Percentiles rank a stretch among this genome's conserved stretches.
Conservation (phyloP, 208 protist species). For the Acanthamoeba pearcei region DNA sequence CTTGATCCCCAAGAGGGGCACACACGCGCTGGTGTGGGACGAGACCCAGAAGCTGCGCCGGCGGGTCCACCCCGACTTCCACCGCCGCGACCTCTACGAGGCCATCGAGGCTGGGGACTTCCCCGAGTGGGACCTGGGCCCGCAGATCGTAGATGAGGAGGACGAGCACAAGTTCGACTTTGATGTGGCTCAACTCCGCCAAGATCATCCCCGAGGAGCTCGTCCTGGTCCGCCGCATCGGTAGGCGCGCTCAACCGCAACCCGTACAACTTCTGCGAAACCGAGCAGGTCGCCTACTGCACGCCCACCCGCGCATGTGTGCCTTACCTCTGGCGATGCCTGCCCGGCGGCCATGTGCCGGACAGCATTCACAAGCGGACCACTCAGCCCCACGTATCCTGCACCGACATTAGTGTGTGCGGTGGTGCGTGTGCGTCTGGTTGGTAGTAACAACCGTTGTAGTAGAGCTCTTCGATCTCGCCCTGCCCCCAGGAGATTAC, state of each 20-base stretch:
- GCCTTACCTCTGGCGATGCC: not conserved
- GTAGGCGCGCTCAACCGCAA: constrained; percentile 91
- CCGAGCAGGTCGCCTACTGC: constrained; percentile 90
- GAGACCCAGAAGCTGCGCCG: constrained; percentile 86
- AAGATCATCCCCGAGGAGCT: constrained; percentile 91
- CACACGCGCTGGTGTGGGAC: constrained; percentile 85
- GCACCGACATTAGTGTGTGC: not conserved
- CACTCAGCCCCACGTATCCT: constrained; percentile 18
- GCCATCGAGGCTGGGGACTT: constrained; percentile 85
- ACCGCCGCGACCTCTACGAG: constrained; percentile 88
- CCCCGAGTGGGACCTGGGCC: constrained; percentile 86
- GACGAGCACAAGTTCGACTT: constrained; percentile 86
- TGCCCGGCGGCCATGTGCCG: not conserved
- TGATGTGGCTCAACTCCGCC: constrained; percentile 90
- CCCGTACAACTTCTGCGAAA: constrained; percentile 92
- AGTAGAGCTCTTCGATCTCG: not conserved
- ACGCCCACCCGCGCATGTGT: constrained; percentile 60
- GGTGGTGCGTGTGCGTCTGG: not conserved
- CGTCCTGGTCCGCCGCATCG: constrained; percentile 88
- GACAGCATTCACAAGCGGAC: not conserved
- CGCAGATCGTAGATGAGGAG: constrained; percentile 90
- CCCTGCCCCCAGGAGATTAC: too few relatives aligned
- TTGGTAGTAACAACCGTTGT: not conserved
- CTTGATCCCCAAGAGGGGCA: constrained; percentile 87
- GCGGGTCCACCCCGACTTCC: constrained; percentile 86